Base-by-base conservation (phyloP, 2,329 filamentous ascomycete genomes). In the Purpureocillium takamizusanense region DNA sequence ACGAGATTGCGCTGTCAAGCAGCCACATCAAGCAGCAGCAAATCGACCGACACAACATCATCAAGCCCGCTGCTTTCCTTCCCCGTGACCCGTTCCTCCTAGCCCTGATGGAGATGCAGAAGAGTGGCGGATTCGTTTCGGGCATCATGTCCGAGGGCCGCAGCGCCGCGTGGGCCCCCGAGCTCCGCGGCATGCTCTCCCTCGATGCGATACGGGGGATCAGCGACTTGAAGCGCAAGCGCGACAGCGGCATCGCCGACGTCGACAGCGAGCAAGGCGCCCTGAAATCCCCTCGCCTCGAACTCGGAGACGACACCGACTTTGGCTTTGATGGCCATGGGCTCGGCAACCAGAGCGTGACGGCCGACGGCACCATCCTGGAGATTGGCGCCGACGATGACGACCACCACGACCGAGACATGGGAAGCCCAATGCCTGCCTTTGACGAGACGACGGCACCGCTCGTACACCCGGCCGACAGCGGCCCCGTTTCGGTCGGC, bases 111-210 rank as follows among this genome's bases (percentile, higher is more conserved):
- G 86, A 89, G 51, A 83, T 95, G 74, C 92, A 95, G 60, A 88
- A 84, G 64, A 87, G 76, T 38, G 90, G 92, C 38, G 86, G 81
- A 30, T 97, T 98, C 52, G 86, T 95, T 14, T 85, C 83, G 4
- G 89, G 78, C 51, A 81, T 95, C 46, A 81, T 95, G 64, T 81
- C 85, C 37, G 86, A 89, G 44, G 85, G 81, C 29, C 79, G 85
- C 46, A 81, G 81, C 49, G 74, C 77, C 47, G 78, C 77, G 31
- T 95, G 88, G 89, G 90, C 90, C 4, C 90, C 90, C 1, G 92
- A 98, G 62, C 73, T 98, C 15, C 82, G 86, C 43, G 87, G 84
- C n/a, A 78, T 98, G 51, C 69, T 97, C n/a, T 94, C 88, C 2
- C 69, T 95, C 31, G 86, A 94, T 47, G 74, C 86, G 12, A 74